phyloP scores from a whole-genome alignment of 2,329 filamentous ascomycete genomes.

The Monosporascus ibericus region DNA sequence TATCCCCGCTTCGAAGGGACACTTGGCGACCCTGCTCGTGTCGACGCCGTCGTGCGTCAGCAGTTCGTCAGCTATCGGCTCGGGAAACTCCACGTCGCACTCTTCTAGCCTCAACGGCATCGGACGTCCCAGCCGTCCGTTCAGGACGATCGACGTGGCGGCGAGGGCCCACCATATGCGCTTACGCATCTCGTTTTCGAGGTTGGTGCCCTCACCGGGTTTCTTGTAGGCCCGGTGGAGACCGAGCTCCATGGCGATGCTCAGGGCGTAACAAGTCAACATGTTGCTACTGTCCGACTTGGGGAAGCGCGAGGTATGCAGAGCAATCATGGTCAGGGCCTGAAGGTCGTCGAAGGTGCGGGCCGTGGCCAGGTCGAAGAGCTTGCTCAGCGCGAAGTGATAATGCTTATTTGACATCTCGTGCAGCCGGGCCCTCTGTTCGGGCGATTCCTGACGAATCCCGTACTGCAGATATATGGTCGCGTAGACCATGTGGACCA shows the following conservation, averaged over 20 bases:
- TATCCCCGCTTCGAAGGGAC: slow-evolving; percentile 61
- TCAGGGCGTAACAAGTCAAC: slow-evolving; percentile 58
- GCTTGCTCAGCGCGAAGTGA: slow-evolving; percentile 65
- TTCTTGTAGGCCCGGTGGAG: slow-evolving; percentile 64
- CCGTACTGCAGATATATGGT: slow-evolving; percentile 73
- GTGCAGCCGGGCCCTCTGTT: slow-evolving; percentile 50
- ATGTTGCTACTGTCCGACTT: slow-evolving; percentile 72
- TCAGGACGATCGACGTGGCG: slow-evolving; percentile 59
- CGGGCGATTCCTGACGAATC: slow-evolving; percentile 51
- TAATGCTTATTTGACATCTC: slow-evolving; percentile 71
- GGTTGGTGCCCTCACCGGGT: slow-evolving; percentile 39
- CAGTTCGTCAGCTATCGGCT: slow-evolving; percentile 64
- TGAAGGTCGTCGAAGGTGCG: slow-evolving; percentile 63
- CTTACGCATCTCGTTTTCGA: slow-evolving; percentile 71
- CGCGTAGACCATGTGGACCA: slow-evolving; percentile 73
- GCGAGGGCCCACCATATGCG: slow-evolving; percentile 71
- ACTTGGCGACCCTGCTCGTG: slow-evolving; percentile 48
- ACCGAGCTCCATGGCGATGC: slow-evolving; percentile 67
- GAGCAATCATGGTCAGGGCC: slow-evolving; percentile 64
- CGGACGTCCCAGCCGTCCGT: slow-evolving; percentile 69
- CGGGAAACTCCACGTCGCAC: slow-evolving; percentile 72
- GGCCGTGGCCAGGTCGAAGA: slow-evolving; percentile 57
- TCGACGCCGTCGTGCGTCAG: slow-evolving; percentile 61
- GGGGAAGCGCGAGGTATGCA: slow-evolving; percentile 70
- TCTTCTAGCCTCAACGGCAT: slow-evolving; percentile 70